Conservation (phyloP, 2,329 filamentous ascomycete genomes). For the Aspergillus bombycis region DNA sequence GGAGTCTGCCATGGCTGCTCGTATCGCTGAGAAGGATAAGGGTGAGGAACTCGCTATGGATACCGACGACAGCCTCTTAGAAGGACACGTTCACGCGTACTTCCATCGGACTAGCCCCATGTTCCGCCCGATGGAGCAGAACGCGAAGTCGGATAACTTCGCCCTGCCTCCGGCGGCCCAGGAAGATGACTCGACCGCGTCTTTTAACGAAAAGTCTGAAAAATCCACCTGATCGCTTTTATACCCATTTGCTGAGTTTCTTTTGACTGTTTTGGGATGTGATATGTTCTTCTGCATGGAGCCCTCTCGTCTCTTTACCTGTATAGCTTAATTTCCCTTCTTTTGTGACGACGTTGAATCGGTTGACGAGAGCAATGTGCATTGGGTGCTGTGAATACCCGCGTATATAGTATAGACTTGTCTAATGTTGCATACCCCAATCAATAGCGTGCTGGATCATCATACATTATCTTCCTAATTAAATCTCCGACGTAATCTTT, state of each 20-base stretch:
- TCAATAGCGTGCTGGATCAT: background rate
- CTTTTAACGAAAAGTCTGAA: slow-evolving; percentile 29
- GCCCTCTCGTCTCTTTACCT: slow-evolving; percentile 11
- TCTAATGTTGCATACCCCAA: slow-evolving; percentile 1
- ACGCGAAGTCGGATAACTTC: slow-evolving; percentile 35
- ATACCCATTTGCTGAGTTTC: slow-evolving; percentile 17
- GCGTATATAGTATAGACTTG: background rate
- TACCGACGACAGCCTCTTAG: slow-evolving; percentile 51
- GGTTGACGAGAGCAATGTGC: background rate
- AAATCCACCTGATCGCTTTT: slow-evolving; percentile 11
- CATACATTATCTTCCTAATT: background rate
- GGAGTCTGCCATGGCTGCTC: slow-evolving; percentile 54
- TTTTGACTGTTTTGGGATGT: slow-evolving; percentile 11
- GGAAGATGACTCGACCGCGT: slow-evolving; percentile 27
- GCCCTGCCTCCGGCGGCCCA: slow-evolving; percentile 38
- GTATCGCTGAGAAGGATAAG: slow-evolving; percentile 53
- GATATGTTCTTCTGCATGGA: slow-evolving; percentile 7
- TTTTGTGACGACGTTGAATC: background rate
- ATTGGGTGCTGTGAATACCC: slow-evolving; percentile 1
- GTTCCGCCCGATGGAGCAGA: slow-evolving; percentile 44
- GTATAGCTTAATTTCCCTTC: slow-evolving; percentile 1
- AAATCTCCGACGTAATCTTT: background rate
- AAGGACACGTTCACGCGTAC: slow-evolving; percentile 55
- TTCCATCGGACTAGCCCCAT: slow-evolving; percentile 56
- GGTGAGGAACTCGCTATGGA: slow-evolving; percentile 36